Evolutionary conservation across 495 filamentous ascomycete genomes (phyloP), one percentile per base, ranked within the genome.

Genomic region (Xylaria telfairii): DNA sequence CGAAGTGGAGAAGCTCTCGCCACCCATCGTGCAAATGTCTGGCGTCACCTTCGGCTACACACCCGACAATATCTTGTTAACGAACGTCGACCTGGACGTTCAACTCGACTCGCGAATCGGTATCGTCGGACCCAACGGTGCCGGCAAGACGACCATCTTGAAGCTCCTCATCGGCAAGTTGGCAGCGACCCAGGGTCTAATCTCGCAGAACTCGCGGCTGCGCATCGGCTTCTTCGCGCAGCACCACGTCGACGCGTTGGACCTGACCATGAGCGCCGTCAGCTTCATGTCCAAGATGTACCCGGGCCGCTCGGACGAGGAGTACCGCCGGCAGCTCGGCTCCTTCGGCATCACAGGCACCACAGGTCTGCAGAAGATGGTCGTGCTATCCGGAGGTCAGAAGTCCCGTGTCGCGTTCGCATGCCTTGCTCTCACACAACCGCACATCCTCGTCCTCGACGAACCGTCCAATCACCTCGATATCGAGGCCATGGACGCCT

Each of bases 401-500:
- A 99, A 99, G 82, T 97, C 94, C 32, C 91, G 96, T 82, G 96
- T 99, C 1, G 96, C 96, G 28, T 99, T 99, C 80, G 94, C 96
- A 30, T 97, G 95, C 76, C 83, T 99, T 63, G 95, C 93, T 2
- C 82, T 99, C 64, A 92, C 89, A 28, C 97, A 98, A 80, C 96
- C 96, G 19, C 96, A 99, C 78, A 98, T 99, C 72, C 84, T 99
- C 30, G 96, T 99, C 62, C 92, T 99, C 53, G 96, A 99, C 86
- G 96, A 99, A 78, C 96, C 96, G 76, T 96, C 92, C 65, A 99
- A 99, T 83, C 96, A 99, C 75, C 83, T 99, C 76, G 96, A 99
- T 89, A 98, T 99, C 75, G 96, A 99, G 79, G 96, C 96, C 68
- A 99, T 99, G 96, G 96, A 99, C 83, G 96, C 96, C 13, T 81